These are phyloP conservation scores for Tulasnella sp. DNA, from an alignment of 768 basidiomycete genomes.

Conservation along the genomic window DNA sequence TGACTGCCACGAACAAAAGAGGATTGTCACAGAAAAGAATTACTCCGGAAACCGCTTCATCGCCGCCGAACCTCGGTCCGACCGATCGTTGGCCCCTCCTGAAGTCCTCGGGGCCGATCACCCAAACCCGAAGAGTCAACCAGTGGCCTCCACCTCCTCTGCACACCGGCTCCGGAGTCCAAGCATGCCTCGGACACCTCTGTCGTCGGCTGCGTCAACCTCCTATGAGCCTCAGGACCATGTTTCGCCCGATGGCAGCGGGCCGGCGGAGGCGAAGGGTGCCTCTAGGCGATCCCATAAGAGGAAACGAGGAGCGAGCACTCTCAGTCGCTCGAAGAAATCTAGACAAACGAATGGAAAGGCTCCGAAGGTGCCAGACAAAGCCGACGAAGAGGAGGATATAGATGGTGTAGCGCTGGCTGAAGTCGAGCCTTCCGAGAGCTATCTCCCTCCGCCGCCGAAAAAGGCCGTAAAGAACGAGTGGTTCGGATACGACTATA, in stretches of 20 bases:
- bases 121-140: constrained; percentile 1
- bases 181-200: not conserved
- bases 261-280: not conserved
- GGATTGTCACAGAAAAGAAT: constrained; percentile 19
- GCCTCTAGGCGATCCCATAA: not conserved
- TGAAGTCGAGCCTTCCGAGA: not conserved
- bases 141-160: not conserved
- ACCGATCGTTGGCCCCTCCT: not conserved
- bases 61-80: not conserved
- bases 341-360: not conserved
- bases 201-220: not conserved
- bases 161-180: not conserved
- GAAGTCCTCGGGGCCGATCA: not conserved
- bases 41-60: constrained; percentile 17
- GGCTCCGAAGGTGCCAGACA: not conserved
- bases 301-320: not conserved
- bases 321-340: not conserved
- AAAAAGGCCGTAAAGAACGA: not conserved
- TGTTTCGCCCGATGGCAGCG: not conserved
- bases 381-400: constrained; percentile 5
- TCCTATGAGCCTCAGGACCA: not conserved
- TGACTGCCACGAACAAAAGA: constrained; percentile 13
- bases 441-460: constrained; percentile 12
- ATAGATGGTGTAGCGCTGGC: constrained; percentile 1
- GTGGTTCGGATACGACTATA: constrained; percentile 27